Base-by-base conservation (phyloP, 257 asterid species). In the Henckelia pumila region DNA sequence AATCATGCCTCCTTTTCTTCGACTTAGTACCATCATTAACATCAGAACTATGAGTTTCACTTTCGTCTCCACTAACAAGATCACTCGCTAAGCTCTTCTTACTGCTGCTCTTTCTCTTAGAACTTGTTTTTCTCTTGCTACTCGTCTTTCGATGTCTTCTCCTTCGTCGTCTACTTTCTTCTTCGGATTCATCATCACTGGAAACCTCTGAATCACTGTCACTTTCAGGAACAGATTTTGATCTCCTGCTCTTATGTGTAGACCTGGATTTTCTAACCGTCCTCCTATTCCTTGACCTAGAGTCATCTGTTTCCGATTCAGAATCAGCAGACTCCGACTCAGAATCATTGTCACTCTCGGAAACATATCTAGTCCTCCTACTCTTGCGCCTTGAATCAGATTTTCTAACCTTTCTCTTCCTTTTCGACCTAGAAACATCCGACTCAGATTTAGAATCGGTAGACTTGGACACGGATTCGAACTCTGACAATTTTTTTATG, bases 31-130 rank as follows among this genome's bases (percentile, higher is more conserved):
- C 66, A 64, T 81, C 83, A 61, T 80, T 76, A 33, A n/a, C 58
- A 68, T 77, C 95, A 22, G 96, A 84, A 75, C 70, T 88, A 56
- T 85, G 94, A 72, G 79, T 84, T 56, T 56, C 89, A 65, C 88
- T 82, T 78, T 75, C 80, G 10, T 63, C 71, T 6, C 78, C 62
- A 16, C 73, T 81, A 59, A 63, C 84, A 70, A 85, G 83, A 62
- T 80, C 87, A 56, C 81, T 84, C 1, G 82, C 71, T 56, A 52
- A 65, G 29, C 71, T 72, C 78, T 71, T 85, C 59, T 76, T 67
- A 26, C 86, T 73, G 19, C 83, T 78, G 33, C 77, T 81, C 74
- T 77, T 83, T 59, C 79, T 80, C 75, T 73, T 78, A 25, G 22
- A 68, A 57, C 77, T 78, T 33, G 74, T 80, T 66, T 66, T 82